Evolutionary conservation across 176 grass and related monocot genomes (phyloP).

Genomic region (Panicum miliaceum): DNA sequence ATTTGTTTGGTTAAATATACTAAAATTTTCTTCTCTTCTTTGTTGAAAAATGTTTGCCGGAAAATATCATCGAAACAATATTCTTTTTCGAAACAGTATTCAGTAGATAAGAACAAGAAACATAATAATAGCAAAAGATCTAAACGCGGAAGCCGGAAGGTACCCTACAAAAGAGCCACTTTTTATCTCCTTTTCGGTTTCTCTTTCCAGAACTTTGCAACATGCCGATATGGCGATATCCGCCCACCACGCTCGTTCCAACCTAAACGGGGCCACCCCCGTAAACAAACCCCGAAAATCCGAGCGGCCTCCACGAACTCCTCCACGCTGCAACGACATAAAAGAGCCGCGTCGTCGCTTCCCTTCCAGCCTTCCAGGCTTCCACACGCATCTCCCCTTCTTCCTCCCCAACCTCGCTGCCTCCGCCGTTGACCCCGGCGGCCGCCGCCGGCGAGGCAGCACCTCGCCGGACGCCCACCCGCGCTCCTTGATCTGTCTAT

Average conservation of each 20-base stretch:
- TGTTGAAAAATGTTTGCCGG: neutral
- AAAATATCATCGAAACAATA: neutral
- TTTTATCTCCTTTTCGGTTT: neutral
- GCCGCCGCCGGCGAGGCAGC: slow-evolving; percentile 34
- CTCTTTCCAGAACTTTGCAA: neutral
- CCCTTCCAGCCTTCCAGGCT: slow-evolving; percentile 18
- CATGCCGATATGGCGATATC: neutral
- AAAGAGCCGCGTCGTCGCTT: slow-evolving; percentile 38
- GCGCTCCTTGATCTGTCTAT: neutral
- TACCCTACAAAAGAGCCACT: neutral
- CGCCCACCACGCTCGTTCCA: neutral
- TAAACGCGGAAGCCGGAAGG: neutral
- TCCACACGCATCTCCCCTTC: neutral
- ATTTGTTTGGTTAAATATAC: neutral
- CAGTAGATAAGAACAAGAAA: too few species aligned
- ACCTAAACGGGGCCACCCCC: slow-evolving; percentile 2
- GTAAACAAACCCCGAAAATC: slow-evolving; percentile 46
- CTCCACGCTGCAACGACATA: slow-evolving; percentile 17
- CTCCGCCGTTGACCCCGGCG: slow-evolving; percentile 34
- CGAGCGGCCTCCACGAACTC: slow-evolving; percentile 18
- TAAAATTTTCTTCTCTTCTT: neutral
- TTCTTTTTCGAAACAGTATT: too few species aligned
- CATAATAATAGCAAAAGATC: neutral
- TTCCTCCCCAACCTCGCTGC: slow-evolving; percentile 15
- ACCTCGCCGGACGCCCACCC: neutral